Base-by-base conservation (phyloP, 345 rosid species). In the Linum usitatissimum region DNA sequence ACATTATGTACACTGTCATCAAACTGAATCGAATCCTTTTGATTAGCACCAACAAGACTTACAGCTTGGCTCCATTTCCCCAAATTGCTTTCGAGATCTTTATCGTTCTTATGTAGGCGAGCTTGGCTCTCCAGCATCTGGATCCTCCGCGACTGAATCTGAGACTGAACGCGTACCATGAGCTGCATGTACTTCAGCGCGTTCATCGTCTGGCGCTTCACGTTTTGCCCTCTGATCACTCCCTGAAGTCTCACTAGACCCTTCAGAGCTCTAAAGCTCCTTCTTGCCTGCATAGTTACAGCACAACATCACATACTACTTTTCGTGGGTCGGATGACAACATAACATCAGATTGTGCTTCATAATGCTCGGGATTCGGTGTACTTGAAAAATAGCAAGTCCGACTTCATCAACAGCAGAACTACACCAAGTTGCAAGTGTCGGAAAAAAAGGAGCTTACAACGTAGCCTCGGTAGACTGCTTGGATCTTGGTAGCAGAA, bases 181-280 rank as follows among this genome's bases (percentile, higher is more conserved):
- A 86, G 85, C 74, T 94, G 99, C 99, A 93, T 87, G 71, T 86
- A 76, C 62, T 93, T 93, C 86, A 88, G 84, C 42, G 99, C 99
- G 66, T 81, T 90, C 72, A 64, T 60, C 0, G 97, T 90, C 70
- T 90, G 99, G 51, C 96, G 86, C 78, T 83, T 94, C 70, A 85
- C 99, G 36, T 77, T 83, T 53, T 88, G 90, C 59, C 99, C 99
- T 77, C 86, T 76, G 13, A 94, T 79, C 31, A 90, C 97, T 76
- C 96, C 97, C 79, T 90, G 99, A 66, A 94, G 99, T 78, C 99
- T 87, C 66, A 86, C 89, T 62, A 94, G 84, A 55, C 99, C 97
- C 79, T 81, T 94, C 63, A 88, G 73, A 61, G 99, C 95, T 76
- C 87, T 81, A 19, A 88, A 94, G 78, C 95, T 90, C 76, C 83